These are phyloP conservation scores for Phytophthora hybrid DNA, from an alignment of 352 stramenopile genomes.

Conservation along the genomic window DNA sequence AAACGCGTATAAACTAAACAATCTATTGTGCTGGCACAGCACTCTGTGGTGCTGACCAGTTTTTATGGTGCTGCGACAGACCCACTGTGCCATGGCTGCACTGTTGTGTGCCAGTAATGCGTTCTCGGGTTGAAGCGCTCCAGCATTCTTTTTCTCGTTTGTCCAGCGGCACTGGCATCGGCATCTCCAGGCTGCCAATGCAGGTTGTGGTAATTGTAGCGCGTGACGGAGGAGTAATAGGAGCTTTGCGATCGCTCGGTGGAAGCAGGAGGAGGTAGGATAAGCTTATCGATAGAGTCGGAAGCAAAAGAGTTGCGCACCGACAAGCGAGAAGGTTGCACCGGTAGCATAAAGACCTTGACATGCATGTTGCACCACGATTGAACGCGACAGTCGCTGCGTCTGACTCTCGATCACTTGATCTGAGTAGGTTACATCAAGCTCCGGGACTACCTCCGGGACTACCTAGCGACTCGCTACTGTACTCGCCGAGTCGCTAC, in stretches of 20 bases:
- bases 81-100: too few species aligned
- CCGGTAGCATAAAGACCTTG: background rate
- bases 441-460: too few species aligned
- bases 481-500: too few species aligned
- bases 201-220: background rate
- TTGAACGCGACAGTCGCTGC: background rate
- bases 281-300: background rate
- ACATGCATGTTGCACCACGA: background rate
- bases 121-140: constrained; percentile 13
- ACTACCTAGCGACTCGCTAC: too few species aligned
- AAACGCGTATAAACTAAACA: too few species aligned
- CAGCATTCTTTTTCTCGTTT: constrained; percentile 9
- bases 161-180: background rate
- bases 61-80: too few species aligned
- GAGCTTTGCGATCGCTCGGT: background rate
- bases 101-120: too few species aligned
- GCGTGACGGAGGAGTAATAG: too few species aligned
- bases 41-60: too few species aligned
- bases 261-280: background rate
- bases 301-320: background rate
- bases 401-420: constrained; percentile 16
- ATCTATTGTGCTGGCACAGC: too few species aligned
- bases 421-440: constrained; percentile 6
- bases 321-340: constrained; percentile 3
- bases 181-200: background rate